Evolutionary conservation across 805 yeast species (phyloP), one percentile per base, ranked within the genome.

Genomic region (Spathaspora passalidarum): DNA sequence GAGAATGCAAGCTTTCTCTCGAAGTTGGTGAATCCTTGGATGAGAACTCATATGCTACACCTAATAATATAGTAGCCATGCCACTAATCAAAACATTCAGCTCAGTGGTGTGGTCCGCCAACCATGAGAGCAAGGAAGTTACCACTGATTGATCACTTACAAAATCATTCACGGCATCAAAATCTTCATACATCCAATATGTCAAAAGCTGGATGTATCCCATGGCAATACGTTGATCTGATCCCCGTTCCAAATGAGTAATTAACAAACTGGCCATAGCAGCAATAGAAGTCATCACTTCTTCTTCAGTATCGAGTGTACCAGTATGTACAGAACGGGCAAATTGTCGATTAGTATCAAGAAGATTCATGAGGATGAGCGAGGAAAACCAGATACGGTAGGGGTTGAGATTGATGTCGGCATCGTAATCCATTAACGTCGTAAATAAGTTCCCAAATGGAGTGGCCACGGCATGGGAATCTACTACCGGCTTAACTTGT

Each of bases 361-460:
- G 76, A 2, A 90, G 60, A 45, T 78, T 79, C 37, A 86, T 70
- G 18, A 92, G 60, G 3, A 88, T 68, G 3, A 82, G 76, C 2
- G 86, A 70, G 0, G 96, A 81, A 65, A 92, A 91, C 94, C 96
- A 94, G 1, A 81, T 65, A 56, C 82, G 81, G 60, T 90, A 94
- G 0, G 99, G 97, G 53, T 94, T 92, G 26, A 91, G 65, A 44
- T 82, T 79, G 38, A 60, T 47, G 13, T 67, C 72, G 1, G 70
- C 79, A 52, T 91, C 92, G 56, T 86, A 88, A 51, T 86, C 92
- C 53, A 89, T 75, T 5, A 94, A 63, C 0, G 86, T 78, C 20
- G 81, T 69, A 47, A 94, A 82, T 1, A 94, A 65, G 59, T 89
- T 90, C 2, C 80, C 84, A 43, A 59, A 60, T 36, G 68, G 80